Evolutionary conservation across 768 basidiomycete species (phyloP).

Genomic region (Auriscalpium orientale): DNA sequence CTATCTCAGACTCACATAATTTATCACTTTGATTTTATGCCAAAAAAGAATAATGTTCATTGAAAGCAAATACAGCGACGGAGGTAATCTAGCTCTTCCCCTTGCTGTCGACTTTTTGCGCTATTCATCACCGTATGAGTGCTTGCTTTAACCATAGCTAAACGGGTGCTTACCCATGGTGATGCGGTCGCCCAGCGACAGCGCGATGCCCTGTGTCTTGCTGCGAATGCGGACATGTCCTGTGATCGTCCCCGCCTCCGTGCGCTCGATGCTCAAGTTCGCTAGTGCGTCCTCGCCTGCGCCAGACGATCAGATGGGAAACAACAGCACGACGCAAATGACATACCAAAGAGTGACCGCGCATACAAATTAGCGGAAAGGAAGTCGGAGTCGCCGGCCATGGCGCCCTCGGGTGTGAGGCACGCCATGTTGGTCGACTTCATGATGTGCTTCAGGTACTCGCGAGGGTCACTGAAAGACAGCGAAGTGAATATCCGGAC

Average conservation of each 20-base stretch:
- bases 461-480: constrained; percentile 61
- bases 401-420: constrained; percentile 79
- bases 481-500: neutral
- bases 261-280: constrained; percentile 87
- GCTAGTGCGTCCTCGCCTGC: constrained; percentile 93
- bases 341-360: constrained; percentile 82
- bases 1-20: neutral
- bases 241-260: constrained; percentile 71
- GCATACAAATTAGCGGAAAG: constrained; percentile 96
- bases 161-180: constrained; percentile 41
- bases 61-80: neutral
- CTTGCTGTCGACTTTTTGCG: constrained; percentile 12
- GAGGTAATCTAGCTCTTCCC: constrained; percentile 8
- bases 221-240: constrained; percentile 95
- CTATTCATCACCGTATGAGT: constrained; percentile 1
- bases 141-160: neutral
- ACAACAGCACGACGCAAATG: neutral
- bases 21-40: neutral
- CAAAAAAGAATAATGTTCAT: constrained; percentile 1
- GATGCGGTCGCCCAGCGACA: constrained; percentile 88
- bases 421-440: constrained; percentile 97
- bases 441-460: constrained; percentile 93
- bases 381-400: constrained; percentile 96
- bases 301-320: constrained; percentile 1
- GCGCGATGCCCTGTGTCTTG: constrained; percentile 96